These are phyloP conservation scores for Ceratobasidium theobromae DNA, from an alignment of 1,284 basidiomycete species.

Conservation along the genomic window DNA sequence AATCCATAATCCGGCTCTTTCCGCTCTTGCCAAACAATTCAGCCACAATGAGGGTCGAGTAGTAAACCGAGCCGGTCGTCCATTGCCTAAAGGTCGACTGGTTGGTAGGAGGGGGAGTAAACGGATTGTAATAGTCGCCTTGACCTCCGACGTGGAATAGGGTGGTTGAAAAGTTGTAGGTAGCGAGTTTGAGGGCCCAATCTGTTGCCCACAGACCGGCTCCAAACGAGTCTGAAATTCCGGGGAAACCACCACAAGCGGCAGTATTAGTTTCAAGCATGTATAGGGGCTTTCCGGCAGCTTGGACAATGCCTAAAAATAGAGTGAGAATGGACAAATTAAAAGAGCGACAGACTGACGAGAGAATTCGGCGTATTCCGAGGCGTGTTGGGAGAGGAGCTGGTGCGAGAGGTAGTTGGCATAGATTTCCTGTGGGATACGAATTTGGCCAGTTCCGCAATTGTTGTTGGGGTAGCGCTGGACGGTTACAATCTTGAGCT, in stretches of 20 bases:
- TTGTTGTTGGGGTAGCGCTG: conserved; percentile 36
- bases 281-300: conserved; percentile 44
- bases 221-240: conserved; percentile 58
- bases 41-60: conserved; percentile 44
- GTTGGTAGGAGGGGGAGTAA: conserved; percentile 49
- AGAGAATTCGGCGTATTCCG: conserved; percentile 27
- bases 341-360: not conserved
- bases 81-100: conserved; percentile 38
- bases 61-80: conserved; percentile 46
- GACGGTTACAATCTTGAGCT: conserved; percentile 29
- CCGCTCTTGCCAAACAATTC: conserved; percentile 44
- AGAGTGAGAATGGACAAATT: not conserved
- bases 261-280: conserved; percentile 53
- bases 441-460: conserved; percentile 27
- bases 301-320: conserved; percentile 8
- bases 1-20: conserved; percentile 42
- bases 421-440: conserved; percentile 30
- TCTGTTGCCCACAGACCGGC: conserved; percentile 72
- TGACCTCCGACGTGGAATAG: conserved; percentile 42
- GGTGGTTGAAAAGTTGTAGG: conserved; percentile 52
- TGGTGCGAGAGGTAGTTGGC: conserved; percentile 29
- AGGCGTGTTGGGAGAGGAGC: conserved; percentile 7
- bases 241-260: conserved; percentile 50
- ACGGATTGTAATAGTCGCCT: conserved; percentile 44
- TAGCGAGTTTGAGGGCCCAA: conserved; percentile 63